A percentile compares a stretch with the other conserved stretches of the same genome.
phyloP scores from a whole-genome alignment of 2,329 filamentous ascomycete genomes.

The Curvularia verruculosa region DNA sequence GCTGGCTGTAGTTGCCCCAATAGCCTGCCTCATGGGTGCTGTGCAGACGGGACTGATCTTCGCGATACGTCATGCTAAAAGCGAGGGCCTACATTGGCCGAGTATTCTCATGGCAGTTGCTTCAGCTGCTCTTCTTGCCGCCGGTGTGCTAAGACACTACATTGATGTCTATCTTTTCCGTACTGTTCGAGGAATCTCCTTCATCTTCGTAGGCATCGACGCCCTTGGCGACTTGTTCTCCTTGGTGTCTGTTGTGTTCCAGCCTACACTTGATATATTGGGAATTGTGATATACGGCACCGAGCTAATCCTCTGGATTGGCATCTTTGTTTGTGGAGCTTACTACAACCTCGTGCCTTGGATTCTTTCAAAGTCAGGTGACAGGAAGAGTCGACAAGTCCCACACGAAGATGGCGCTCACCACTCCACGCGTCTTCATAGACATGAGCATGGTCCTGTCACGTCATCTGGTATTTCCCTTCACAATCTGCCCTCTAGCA shows the following conservation, averaged over 20 bases:
- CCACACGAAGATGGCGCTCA: neutral
- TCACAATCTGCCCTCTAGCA: constrained; percentile 63
- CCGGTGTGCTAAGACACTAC: constrained; percentile 71
- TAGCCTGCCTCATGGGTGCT: constrained; percentile 64
- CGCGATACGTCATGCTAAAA: constrained; percentile 56
- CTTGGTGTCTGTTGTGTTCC: constrained; percentile 67
- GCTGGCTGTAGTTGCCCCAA: constrained; percentile 55
- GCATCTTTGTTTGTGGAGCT: constrained; percentile 68
- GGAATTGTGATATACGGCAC: constrained; percentile 71
- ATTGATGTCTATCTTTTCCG: constrained; percentile 70
- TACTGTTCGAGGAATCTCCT: constrained; percentile 73
- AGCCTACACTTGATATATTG: constrained; percentile 63
- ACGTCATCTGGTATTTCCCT: constrained; percentile 46
- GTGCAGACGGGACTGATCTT: constrained; percentile 66
- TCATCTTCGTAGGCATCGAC: constrained; percentile 73
- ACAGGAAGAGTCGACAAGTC: constrained; percentile 14
- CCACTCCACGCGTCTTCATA: neutral
- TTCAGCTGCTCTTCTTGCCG: constrained; percentile 66
- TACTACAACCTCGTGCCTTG: constrained; percentile 69
- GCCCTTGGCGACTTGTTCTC: constrained; percentile 72
- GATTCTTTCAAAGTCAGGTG: constrained; percentile 50
- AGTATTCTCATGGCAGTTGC: constrained; percentile 69
- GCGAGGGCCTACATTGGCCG: constrained; percentile 63
- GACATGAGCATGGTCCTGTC: neutral
- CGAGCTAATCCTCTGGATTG: constrained; percentile 70